Evolutionary conservation across 805 yeast genomes (phyloP), one percentile per base, ranked within the genome.

Genomic region (Candida stauntonica): DNA sequence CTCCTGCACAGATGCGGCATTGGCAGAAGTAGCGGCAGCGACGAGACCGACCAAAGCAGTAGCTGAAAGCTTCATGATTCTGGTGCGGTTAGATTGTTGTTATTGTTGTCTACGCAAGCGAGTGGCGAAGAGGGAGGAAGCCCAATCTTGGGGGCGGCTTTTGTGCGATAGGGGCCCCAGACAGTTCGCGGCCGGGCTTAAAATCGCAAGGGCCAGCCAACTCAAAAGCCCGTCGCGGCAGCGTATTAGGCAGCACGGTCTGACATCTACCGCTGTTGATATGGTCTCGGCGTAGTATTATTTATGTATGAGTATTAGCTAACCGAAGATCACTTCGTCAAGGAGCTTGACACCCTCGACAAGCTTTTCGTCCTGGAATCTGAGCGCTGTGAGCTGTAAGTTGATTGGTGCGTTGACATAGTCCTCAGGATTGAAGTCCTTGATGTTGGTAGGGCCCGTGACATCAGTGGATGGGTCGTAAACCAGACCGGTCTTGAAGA

Each of bases 401-500:
- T 62, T 64, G 31, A 74, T 72, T 20, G 79, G 79, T 5, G 77
- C 79, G 24, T 63, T 50, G 29, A 48, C 39, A 24, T 54, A 54
- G 21, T 52, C 55, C 2, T 33, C n/a, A 5, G 56, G 51, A 42
- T 72, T 34, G 38, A 39, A 52, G 35, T 52, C 52, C 12, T 15
- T 17, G 23, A 50, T 34, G 17, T 33, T 39, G 9, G 38, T 19
- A 19, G 58, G 57, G 26, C 67, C 77, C 63, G 72, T 68, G 30
- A 61, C 52, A 56, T 81, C 88, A 32, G 70, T 43, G 7, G 49
- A 40, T 17, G 79, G 75, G 56, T 80, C 85, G 53, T 71, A 83
- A 47, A 58, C 64, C 47, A 79, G 60, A 8, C 84, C 83, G 3
- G 86, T 77, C 52, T 79, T 86, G 62, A 77, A 67, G 5, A 72